A percentile compares a stretch with the other conserved stretches of the same genome.
Conservation (phyloP, 192 early-diverging fungal species). For the Chytriomyces sp. region DNA sequence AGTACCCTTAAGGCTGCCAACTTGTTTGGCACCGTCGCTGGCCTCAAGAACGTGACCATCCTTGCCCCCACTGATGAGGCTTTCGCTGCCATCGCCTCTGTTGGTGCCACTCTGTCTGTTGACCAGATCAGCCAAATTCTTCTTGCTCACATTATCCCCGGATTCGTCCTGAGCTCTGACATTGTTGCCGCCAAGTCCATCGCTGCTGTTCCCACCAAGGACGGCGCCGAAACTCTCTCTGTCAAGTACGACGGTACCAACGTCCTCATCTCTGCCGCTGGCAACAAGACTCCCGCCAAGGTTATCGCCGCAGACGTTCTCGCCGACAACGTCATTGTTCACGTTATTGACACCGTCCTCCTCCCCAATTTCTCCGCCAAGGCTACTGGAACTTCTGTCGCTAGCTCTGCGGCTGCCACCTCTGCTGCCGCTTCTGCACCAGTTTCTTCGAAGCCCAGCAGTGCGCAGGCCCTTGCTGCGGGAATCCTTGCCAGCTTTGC, state of each 20-base stretch:
- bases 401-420: no score
- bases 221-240: background rate
- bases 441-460: conserved; percentile 22
- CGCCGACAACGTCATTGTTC: no score
- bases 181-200: conserved; percentile 27
- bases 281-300: conserved; percentile 39
- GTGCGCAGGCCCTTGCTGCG: background rate
- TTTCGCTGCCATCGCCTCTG: conserved; percentile 30
- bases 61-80: conserved; percentile 39
- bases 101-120: conserved; percentile 14
- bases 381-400: no score
- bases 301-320: conserved; percentile 46
- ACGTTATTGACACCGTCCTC: no score
- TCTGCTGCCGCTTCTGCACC: no score
- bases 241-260: conserved; percentile 21
- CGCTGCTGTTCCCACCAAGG: background rate
- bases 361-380: no score
- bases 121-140: conserved; percentile 38
- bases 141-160: conserved; percentile 30
- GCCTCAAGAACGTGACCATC: conserved; percentile 30
- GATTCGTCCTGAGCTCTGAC: no score
- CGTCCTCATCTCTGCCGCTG: conserved; percentile 37
- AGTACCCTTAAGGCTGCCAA: conserved; percentile 8
- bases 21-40: conserved; percentile 20
- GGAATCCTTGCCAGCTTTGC: no score